phyloP scores from a whole-genome alignment of 257 asterid species.

The Gentiana dahurica region DNA sequence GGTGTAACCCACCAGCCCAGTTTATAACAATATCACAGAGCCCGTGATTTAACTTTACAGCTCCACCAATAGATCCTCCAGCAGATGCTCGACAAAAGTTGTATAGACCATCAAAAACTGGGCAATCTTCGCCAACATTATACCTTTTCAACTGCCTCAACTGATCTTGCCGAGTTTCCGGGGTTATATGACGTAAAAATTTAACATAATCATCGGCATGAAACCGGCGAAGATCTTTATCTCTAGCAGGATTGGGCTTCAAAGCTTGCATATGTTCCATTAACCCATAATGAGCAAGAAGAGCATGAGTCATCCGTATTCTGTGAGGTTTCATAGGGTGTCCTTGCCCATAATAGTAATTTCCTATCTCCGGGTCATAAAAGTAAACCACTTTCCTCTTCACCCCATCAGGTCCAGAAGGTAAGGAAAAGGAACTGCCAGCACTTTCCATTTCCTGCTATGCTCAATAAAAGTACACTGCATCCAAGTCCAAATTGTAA shows the following conservation, averaged over 20 bases:
- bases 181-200: conserved; percentile 16
- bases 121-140: conserved; percentile 22
- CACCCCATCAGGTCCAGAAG: conserved; percentile 20
- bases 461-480: background rate
- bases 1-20: conserved; percentile 46
- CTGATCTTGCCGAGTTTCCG: conserved; percentile 20
- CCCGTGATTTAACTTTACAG: conserved; percentile 15
- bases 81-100: conserved; percentile 19
- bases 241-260: conserved; percentile 17
- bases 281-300: conserved; percentile 19
- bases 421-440: conserved; percentile 13
- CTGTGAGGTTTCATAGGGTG: conserved; percentile 23
- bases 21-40: conserved; percentile 19
- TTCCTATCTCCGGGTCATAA: conserved; percentile 19
- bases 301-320: conserved; percentile 23
- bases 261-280: conserved; percentile 11
- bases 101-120: conserved; percentile 18
- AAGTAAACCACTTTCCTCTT: conserved; percentile 21
- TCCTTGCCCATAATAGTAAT: conserved; percentile 21
- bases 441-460: conserved; percentile 8
- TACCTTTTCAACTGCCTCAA: conserved; percentile 18
- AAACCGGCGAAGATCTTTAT: conserved; percentile 16
- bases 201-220: conserved; percentile 19
- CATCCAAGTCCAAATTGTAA: too few relatives aligned
- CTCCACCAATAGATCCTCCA: conserved; percentile 20